phyloP scores from a whole-genome alignment of 1,284 basidiomycete species.

The Neonothopanus nambi region DNA sequence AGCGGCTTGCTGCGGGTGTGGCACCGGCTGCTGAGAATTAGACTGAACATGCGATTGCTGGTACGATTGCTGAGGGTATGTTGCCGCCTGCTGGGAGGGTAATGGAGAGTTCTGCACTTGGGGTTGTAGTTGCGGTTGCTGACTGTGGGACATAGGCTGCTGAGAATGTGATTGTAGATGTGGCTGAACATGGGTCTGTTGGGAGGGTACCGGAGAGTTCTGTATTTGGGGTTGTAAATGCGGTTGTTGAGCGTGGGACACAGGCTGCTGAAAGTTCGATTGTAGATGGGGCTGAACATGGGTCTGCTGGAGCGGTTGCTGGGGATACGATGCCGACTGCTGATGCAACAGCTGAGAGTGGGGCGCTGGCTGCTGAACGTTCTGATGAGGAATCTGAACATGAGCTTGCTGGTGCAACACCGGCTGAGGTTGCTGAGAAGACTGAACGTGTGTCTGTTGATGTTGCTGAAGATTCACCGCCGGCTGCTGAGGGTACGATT shows the following conservation, averaged over 20 bases:
- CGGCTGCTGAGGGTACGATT: neutral
- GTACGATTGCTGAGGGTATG: neutral
- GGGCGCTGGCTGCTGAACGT: too few species aligned
- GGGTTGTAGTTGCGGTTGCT: neutral
- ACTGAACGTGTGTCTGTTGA: conserved; percentile 4
- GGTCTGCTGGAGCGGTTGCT: neutral
- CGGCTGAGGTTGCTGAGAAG: conserved; percentile 9
- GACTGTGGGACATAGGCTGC: neutral
- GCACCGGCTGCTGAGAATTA: neutral
- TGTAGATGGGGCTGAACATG: conserved; percentile 2
- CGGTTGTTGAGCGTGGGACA: neutral
- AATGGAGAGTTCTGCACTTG: too few species aligned
- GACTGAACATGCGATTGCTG: neutral
- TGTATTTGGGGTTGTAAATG: too few species aligned
- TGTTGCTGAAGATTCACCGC: neutral
- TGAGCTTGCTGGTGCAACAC: conserved; percentile 14
- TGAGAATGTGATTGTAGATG: neutral
- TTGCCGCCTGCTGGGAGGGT: too few species aligned
- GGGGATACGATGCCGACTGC: neutral
- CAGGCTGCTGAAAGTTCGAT: neutral
- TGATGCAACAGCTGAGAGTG: too few species aligned
- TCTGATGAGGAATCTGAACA: too few species aligned
- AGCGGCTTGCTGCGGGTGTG: too few species aligned
- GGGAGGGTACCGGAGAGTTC: too few species aligned
- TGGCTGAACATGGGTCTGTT: neutral